Conservation (phyloP, 2,329 filamentous ascomycete genomes). For the Neurospora crassa region DNA sequence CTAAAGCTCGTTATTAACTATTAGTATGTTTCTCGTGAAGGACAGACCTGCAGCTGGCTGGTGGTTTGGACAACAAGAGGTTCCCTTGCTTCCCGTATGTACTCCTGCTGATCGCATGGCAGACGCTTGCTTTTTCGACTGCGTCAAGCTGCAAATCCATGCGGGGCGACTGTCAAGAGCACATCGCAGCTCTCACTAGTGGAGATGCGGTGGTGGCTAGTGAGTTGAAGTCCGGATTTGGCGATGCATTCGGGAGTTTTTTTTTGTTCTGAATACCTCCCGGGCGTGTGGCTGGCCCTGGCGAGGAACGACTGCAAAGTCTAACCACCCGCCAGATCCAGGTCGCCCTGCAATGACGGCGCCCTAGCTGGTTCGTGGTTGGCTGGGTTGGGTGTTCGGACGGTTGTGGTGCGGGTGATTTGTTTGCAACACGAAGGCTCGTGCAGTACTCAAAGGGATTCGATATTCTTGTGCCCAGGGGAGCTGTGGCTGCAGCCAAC, state of each 20-base stretch:
- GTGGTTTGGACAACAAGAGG: neutral
- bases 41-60: neutral
- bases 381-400: constrained; percentile 1
- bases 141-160: neutral
- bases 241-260: neutral
- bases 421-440: constrained; percentile 3
- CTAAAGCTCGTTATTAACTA: neutral
- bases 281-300: neutral
- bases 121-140: neutral
- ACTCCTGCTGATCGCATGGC: neutral
- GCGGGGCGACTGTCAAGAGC: neutral
- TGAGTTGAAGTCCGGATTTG: neutral
- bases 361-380: constrained; percentile 1
- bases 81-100: neutral
- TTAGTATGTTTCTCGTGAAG: neutral
- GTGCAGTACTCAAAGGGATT: constrained; percentile 7
- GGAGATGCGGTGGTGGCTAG: neutral
- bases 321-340: neutral
- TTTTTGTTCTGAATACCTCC: neutral
- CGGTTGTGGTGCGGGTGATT: constrained; percentile 2
- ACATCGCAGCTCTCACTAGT: neutral
- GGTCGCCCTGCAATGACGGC: neutral
- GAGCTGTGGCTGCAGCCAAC: constrained; percentile 6
- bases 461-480: constrained; percentile 7
- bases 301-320: neutral